These are phyloP conservation scores for Suhomyces xylopsoci DNA, from an alignment of 805 yeast species.

Conservation along the genomic window DNA sequence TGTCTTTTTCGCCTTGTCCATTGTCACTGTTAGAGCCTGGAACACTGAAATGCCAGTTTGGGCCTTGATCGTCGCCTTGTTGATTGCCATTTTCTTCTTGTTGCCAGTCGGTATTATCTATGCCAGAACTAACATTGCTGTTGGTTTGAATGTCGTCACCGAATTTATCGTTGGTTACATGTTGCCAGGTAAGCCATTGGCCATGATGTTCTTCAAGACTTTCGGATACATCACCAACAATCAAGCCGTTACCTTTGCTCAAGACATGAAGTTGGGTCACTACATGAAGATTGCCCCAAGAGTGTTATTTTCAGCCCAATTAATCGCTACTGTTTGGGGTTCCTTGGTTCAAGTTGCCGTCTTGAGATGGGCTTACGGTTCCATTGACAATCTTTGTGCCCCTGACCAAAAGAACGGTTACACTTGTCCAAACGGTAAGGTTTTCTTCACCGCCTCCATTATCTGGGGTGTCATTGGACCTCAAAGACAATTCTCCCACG, in stretches of 20 bases:
- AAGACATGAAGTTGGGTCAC: slow-evolving; percentile 45
- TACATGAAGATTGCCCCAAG: slow-evolving; percentile 43
- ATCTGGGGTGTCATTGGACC: slow-evolving; percentile 46
- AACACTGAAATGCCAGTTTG: slow-evolving; percentile 44
- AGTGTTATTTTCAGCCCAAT: slow-evolving; percentile 41
- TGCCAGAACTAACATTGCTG: slow-evolving; percentile 35
- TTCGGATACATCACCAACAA: slow-evolving; percentile 47
- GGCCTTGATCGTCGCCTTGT: slow-evolving; percentile 36
- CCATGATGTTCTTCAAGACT: slow-evolving; percentile 47
- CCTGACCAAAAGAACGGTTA: slow-evolving; percentile 26
- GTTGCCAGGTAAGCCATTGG: slow-evolving; percentile 48
- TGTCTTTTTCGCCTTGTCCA: slow-evolving; percentile 32
- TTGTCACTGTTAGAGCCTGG: slow-evolving; percentile 39
- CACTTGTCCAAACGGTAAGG: slow-evolving; percentile 43
- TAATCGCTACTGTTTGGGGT: slow-evolving; percentile 43
- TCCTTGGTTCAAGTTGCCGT: slow-evolving; percentile 39
- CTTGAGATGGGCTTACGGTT: slow-evolving; percentile 41
- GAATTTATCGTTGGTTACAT: slow-evolving; percentile 44
- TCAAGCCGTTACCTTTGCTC: slow-evolving; percentile 49
- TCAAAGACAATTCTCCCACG: slow-evolving; percentile 13
- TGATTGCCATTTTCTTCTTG: slow-evolving; percentile 38
- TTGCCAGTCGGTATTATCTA: slow-evolving; percentile 39
- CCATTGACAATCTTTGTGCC: slow-evolving; percentile 32
- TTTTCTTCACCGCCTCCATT: slow-evolving; percentile 42
- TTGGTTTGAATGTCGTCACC: slow-evolving; percentile 42